Percentiles rank a stretch among this genome's conserved stretches.
Conservation (phyloP, 768 basidiomycete species). For the Tremella mesenterica region DNA sequence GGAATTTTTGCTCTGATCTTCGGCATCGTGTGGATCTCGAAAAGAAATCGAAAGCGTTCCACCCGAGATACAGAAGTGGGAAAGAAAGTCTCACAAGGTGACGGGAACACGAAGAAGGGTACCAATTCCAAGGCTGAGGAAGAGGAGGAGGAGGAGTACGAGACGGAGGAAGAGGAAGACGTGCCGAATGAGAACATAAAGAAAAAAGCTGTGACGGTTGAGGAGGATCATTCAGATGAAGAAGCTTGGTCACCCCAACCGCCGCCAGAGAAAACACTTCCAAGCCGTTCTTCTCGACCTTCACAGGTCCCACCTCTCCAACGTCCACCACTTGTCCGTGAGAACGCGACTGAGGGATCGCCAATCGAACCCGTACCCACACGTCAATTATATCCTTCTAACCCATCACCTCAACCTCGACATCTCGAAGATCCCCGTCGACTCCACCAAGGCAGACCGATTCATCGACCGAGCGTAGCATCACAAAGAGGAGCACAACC, state of each 20-base stretch:
- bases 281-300: too few relatives aligned
- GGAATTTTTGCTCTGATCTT: constrained; percentile 23
- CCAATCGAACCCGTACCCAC: constrained; percentile 2
- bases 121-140: neutral
- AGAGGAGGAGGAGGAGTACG: neutral
- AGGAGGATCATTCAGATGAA: constrained; percentile 1
- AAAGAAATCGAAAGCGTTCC: constrained; percentile 7
- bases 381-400: constrained; percentile 11
- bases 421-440: neutral
- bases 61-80: too few relatives aligned
- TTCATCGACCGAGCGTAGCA: too few relatives aligned
- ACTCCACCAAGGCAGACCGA: too few relatives aligned
- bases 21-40: constrained; percentile 19
- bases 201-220: constrained; percentile 6
- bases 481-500: too few relatives aligned
- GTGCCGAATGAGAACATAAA: neutral
- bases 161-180: neutral
- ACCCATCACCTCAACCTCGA: constrained; percentile 8
- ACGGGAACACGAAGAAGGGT: neutral
- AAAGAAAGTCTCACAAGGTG: neutral
- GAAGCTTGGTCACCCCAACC: neutral
- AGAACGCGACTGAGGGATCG: neutral
- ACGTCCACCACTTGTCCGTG: neutral
- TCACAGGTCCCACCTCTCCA: constrained; percentile 1
- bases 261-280: neutral